Percentiles rank a stretch among this genome's conserved stretches.
phyloP scores from a whole-genome alignment of 257 asterid species.

The Dorcoceras hygrometricum region DNA sequence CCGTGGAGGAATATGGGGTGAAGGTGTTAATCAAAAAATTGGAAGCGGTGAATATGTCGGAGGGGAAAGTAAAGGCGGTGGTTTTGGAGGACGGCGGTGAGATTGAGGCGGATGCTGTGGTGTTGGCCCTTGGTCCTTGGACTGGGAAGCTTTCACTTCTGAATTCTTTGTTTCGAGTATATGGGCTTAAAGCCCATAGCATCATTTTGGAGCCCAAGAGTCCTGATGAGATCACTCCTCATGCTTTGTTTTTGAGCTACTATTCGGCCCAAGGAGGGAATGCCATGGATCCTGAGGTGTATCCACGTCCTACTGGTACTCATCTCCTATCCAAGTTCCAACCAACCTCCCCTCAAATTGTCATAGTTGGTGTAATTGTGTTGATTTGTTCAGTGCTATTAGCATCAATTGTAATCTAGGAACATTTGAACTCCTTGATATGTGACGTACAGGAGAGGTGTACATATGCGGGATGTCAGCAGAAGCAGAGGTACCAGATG shows the following conservation, averaged over 20 bases:
- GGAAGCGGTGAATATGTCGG: slow-evolving; percentile 55
- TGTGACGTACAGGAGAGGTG: slow-evolving; percentile 69
- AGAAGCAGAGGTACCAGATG: slow-evolving; percentile 79
- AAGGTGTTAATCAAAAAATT: slow-evolving; percentile 65
- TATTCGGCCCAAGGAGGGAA: slow-evolving; percentile 56
- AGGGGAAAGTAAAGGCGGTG: slow-evolving; percentile 55
- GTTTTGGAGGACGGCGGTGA: slow-evolving; percentile 58
- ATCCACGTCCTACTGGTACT: slow-evolving; percentile 92
- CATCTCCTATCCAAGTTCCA: neutral
- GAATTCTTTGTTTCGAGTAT: slow-evolving; percentile 48
- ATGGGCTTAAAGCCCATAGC: slow-evolving; percentile 83
- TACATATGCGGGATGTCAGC: slow-evolving; percentile 92
- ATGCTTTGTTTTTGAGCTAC: slow-evolving; percentile 65
- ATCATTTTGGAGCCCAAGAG: slow-evolving; percentile 66
- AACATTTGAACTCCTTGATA: neutral
- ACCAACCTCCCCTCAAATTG: no score
- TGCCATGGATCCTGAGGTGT: slow-evolving; percentile 82
- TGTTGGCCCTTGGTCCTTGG: slow-evolving; percentile 96
- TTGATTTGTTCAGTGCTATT: neutral
- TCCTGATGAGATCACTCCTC: slow-evolving; percentile 44
- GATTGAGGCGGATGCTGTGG: slow-evolving; percentile 63
- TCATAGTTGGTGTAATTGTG: no score
- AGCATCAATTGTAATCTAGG: neutral
- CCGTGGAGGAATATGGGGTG: slow-evolving; percentile 61
- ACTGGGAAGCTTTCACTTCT: slow-evolving; percentile 45